phyloP scores from a whole-genome alignment of 257 asterid species.

The Verbascum thapsus region DNA sequence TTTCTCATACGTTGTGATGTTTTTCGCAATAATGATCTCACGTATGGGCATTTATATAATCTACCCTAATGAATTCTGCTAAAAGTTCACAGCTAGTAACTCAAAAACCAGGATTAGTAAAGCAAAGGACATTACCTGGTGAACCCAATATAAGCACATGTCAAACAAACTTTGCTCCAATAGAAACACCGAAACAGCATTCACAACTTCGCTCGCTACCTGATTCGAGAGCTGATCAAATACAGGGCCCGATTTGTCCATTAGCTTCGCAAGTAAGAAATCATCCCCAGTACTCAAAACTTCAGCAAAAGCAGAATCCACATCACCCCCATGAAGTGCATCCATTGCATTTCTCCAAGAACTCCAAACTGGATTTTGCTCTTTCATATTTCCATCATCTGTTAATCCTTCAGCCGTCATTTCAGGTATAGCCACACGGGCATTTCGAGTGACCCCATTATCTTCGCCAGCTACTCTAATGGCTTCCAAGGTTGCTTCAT shows the following conservation, averaged over 20 bases:
- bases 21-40: too few species aligned
- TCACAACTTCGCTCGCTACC: constrained; percentile 69
- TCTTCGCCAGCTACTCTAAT: constrained; percentile 97
- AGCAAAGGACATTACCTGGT: constrained; percentile 68
- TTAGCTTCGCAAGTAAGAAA: constrained; percentile 81
- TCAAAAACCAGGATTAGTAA: not conserved
- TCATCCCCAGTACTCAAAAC: constrained; percentile 87
- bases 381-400: constrained; percentile 67
- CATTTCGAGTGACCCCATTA: constrained; percentile 65
- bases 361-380: constrained; percentile 81
- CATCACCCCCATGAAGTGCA: constrained; percentile 77
- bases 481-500: constrained; percentile 97
- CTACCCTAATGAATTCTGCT: too few species aligned
- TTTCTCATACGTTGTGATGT: too few species aligned
- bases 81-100: not conserved
- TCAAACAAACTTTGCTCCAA: constrained; percentile 73
- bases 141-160: constrained; percentile 86
- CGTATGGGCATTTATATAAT: too few species aligned
- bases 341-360: constrained; percentile 97
- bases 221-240: constrained; percentile 83
- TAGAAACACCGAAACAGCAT: constrained; percentile 76
- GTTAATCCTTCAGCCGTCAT: constrained; percentile 77
- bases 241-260: constrained; percentile 95
- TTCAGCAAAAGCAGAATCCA: constrained; percentile 88
- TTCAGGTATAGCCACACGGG: constrained; percentile 85